Evolutionary conservation across 2,329 filamentous ascomycete species (phyloP).

Genomic region (Penicillium sp.): DNA sequence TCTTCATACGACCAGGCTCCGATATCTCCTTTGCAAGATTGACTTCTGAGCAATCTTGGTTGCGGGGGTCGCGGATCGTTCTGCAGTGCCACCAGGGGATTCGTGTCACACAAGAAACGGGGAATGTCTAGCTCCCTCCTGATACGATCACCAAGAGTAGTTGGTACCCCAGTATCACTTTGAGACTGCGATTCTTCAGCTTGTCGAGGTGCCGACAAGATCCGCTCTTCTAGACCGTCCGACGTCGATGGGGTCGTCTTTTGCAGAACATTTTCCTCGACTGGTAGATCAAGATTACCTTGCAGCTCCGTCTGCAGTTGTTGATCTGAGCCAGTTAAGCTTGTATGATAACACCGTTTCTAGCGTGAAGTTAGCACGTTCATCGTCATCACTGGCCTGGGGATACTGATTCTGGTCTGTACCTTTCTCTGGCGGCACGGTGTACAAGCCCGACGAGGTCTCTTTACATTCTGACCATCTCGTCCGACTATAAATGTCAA

Average conservation of each 20-base stretch:
- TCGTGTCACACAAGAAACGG: conserved; percentile 25
- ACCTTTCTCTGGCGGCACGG: conserved; percentile 19
- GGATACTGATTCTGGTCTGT: neutral
- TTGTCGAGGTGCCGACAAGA: neutral
- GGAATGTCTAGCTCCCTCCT: conserved; percentile 4
- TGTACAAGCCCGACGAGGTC: conserved; percentile 14
- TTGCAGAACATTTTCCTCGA: neutral
- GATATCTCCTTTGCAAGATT: conserved; percentile 14
- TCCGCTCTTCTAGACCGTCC: neutral
- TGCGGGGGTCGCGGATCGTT: conserved; percentile 9
- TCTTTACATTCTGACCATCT: conserved; percentile 13
- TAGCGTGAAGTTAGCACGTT: neutral
- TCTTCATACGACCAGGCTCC: conserved; percentile 19
- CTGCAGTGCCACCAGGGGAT: conserved; percentile 21
- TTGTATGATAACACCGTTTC: conserved; percentile 6
- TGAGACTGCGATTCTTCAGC: neutral
- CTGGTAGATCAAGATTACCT: no score
- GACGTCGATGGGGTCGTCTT: neutral
- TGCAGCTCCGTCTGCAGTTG: neutral
- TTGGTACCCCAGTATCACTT: neutral
- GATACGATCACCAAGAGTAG: neutral
- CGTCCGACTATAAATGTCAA: conserved; percentile 18
- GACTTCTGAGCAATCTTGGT: conserved; percentile 16
- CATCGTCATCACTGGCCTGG: neutral
- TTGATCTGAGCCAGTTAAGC: neutral